Conservation (phyloP, 2,329 filamentous ascomycete genomes). For the Fusarium oxysporum region DNA sequence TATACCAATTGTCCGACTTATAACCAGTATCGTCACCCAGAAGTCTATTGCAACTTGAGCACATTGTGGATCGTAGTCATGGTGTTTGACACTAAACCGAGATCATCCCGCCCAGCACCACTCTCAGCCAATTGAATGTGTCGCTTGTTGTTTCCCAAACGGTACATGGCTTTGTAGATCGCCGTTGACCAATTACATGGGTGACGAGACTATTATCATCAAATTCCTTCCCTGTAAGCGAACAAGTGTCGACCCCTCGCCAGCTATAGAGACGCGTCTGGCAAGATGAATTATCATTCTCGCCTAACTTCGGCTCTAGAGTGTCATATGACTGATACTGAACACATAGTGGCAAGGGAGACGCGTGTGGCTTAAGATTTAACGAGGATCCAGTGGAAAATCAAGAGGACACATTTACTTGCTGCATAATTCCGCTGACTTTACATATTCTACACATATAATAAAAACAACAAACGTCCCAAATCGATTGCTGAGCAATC, state of each 20-base stretch:
- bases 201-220: neutral
- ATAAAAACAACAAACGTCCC: fast-evolving
- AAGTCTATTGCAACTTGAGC: too few relatives aligned
- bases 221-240: neutral
- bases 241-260: neutral
- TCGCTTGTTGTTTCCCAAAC: neutral
- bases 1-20: neutral
- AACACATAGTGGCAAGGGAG: fast-evolving
- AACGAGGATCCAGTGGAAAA: too few relatives aligned
- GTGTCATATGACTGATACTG: fast-evolving
- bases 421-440: fast-evolving
- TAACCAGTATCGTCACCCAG: neutral
- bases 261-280: neutral
- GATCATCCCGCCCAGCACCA: neutral
- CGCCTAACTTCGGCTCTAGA: neutral
- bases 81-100: neutral
- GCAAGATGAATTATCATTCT: fast-evolving
- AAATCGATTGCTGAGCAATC: neutral
- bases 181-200: fast-evolving
- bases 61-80: neutral
- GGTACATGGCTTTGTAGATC: neutral
- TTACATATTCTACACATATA: neutral
- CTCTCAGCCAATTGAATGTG: neutral
- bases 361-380: too few relatives aligned
- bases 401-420: neutral